A percentile compares a stretch with the other conserved stretches of the same genome.
These are phyloP conservation scores for Hordeum pubiflorum DNA, from an alignment of 202 grass and related monocot genomes.

Conservation along the genomic window DNA sequence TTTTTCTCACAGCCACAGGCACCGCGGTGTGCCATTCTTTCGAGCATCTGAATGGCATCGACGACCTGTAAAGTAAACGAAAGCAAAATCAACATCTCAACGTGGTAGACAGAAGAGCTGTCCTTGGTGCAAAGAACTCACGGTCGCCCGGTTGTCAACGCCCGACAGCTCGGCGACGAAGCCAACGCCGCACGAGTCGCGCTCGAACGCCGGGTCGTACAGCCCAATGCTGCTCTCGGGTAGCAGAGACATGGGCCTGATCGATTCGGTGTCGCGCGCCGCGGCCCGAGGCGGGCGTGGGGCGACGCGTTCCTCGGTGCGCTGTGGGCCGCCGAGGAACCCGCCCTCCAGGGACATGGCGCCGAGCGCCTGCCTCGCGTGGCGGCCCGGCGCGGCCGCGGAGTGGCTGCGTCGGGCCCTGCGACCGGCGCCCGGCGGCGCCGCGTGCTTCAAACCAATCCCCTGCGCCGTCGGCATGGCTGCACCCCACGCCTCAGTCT, in stretches of 20 bases:
- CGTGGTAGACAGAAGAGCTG: not conserved
- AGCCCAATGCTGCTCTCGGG: slow-evolving; percentile 83
- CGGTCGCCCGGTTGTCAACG: slow-evolving; percentile 62
- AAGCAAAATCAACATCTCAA: slow-evolving; percentile 12
- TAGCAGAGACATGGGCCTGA: slow-evolving; percentile 57
- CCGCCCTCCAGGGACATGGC: slow-evolving; percentile 46
- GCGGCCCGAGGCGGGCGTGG: slow-evolving; percentile 23
- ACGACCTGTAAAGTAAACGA: slow-evolving; percentile 41
- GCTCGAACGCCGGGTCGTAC: slow-evolving; percentile 80
- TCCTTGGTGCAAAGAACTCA: slow-evolving; percentile 34
- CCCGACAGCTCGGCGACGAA: slow-evolving; percentile 90
- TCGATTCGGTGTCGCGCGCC: slow-evolving; percentile 20
- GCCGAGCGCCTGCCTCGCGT: slow-evolving; percentile 32
- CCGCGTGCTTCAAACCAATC: slow-evolving; percentile 48
- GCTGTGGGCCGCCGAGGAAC: slow-evolving; percentile 39
- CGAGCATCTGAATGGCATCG: slow-evolving; percentile 91
- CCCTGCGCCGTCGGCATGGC: slow-evolving; percentile 72
- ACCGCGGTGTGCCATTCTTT: slow-evolving; percentile 91
- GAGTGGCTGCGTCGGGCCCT: slow-evolving; percentile 29
- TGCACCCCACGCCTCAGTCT: slow-evolving; percentile 12
- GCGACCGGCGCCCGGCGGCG: slow-evolving; percentile 27
- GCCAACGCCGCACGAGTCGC: slow-evolving; percentile 86
- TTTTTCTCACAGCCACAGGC: slow-evolving; percentile 92
- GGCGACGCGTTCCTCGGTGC: slow-evolving; percentile 41
- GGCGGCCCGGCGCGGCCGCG: slow-evolving; percentile 32